Conservation (phyloP, 78 protist species). For the Bigelowiella natans region DNA sequence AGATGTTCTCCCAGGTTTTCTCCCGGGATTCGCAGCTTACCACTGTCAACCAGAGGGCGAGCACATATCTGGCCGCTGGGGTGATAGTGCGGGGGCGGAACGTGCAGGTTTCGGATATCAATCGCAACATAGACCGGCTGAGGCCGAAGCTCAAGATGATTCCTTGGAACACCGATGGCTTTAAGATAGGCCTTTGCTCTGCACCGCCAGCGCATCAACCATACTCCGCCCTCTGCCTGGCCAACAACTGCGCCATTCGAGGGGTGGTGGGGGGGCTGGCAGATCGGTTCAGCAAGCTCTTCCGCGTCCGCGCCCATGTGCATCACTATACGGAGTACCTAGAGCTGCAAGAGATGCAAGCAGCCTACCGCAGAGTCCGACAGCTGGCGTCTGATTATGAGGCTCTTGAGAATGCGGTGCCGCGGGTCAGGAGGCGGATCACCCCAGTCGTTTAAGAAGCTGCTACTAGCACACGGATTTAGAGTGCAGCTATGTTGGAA, state of each 20-base stretch:
- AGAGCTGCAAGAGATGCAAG: neutral
- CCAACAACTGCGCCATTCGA: slow-evolving; percentile 28
- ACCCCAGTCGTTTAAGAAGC: neutral
- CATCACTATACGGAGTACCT: slow-evolving; percentile 43
- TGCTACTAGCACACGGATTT: too few relatives aligned
- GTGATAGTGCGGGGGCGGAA: slow-evolving; percentile 45
- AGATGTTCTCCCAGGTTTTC: slow-evolving; percentile 48
- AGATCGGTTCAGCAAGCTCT: slow-evolving; percentile 34
- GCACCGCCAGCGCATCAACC: slow-evolving; percentile 32
- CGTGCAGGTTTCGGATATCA: slow-evolving; percentile 43
- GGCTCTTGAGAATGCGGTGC: neutral
- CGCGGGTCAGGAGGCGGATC: neutral
- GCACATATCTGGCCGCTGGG: slow-evolving; percentile 30
- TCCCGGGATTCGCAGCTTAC: slow-evolving; percentile 33
- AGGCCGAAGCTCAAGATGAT: neutral
- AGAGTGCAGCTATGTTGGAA: too few relatives aligned
- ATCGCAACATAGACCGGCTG: slow-evolving; percentile 31
- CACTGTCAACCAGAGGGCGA: neutral
- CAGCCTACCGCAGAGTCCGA: neutral
- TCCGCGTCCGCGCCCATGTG: slow-evolving; percentile 10
- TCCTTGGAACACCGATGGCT: slow-evolving; percentile 16
- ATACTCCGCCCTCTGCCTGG: slow-evolving; percentile 37
- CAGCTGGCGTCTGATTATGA: neutral
- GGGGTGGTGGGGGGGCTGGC: neutral
- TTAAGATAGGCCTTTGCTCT: slow-evolving; percentile 31